phyloP scores from a whole-genome alignment of 805 yeast genomes.

The Clavispora santaluciae region DNA sequence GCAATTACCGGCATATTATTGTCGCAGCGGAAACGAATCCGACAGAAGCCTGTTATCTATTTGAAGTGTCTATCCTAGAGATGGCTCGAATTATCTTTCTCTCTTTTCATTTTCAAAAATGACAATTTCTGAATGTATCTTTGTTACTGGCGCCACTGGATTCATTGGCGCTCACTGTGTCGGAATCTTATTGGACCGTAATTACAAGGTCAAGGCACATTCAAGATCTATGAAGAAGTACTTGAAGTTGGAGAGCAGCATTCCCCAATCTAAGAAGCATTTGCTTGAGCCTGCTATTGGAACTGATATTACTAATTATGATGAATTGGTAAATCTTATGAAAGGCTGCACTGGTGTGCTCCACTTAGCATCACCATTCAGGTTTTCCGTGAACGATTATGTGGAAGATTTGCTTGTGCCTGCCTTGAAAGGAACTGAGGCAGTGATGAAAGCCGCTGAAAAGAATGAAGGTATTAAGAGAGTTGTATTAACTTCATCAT shows the following conservation, averaged over 20 bases:
- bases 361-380: constrained; percentile 59
- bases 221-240: constrained; percentile 2
- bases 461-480: constrained; percentile 9
- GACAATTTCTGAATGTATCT: constrained; percentile 3
- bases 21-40: neutral
- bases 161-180: constrained; percentile 8
- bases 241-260: neutral
- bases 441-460: constrained; percentile 39
- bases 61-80: neutral
- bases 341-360: constrained; percentile 15
- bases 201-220: constrained; percentile 6
- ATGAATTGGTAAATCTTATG: neutral
- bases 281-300: constrained; percentile 4
- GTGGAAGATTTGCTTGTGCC: constrained; percentile 51
- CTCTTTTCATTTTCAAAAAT: neutral
- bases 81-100: neutral
- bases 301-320: constrained; percentile 2
- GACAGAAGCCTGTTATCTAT: neutral
- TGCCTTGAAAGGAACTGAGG: constrained; percentile 49
- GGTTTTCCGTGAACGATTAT: constrained; percentile 38
- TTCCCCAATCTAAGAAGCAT: neutral
- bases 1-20: constrained; percentile 1
- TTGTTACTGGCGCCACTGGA: constrained; percentile 8
- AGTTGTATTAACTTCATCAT: constrained; percentile 20
- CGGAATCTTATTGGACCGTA: constrained; percentile 2